Evolutionary conservation across 2,329 filamentous ascomycete genomes (phyloP).

Genomic region (Tolypocladium album): DNA sequence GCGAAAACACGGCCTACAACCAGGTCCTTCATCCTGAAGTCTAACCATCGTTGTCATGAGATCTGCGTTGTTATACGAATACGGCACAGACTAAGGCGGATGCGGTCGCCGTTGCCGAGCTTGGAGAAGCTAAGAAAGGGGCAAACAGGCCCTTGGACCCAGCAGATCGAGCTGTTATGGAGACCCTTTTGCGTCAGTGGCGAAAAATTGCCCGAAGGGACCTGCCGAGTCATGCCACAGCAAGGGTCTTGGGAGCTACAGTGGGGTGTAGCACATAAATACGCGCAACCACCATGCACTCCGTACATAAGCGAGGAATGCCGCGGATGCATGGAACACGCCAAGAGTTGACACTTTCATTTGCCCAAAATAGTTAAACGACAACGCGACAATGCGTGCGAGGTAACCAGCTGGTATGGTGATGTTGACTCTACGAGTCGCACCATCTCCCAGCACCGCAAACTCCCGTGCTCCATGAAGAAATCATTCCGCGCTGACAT

Average conservation of each 20-base stretch:
- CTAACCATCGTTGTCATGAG: neutral
- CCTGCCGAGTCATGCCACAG: neutral
- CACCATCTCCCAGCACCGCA: neutral
- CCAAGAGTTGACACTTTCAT: too few species aligned
- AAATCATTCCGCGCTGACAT: neutral
- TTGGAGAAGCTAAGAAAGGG: neutral
- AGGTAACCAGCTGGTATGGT: too few species aligned
- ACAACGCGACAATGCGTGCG: too few species aligned
- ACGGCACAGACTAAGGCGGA: neutral
- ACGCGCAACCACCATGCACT: too few species aligned
- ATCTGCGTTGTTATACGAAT: neutral
- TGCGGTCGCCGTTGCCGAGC: neutral
- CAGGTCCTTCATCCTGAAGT: neutral
- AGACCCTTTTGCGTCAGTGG: neutral
- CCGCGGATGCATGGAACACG: too few species aligned
- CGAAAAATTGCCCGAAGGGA: neutral
- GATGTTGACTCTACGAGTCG: neutral
- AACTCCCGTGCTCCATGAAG: neutral
- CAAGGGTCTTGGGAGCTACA: too few species aligned
- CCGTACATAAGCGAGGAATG: too few species aligned
- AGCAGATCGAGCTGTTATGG: neutral
- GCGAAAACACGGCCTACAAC: neutral
- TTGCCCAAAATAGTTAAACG: too few species aligned
- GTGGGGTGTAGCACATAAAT: too few species aligned
- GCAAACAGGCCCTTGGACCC: neutral